Base-by-base conservation (phyloP, 768 basidiomycete genomes). In the Psilocybe tampanensis region DNA sequence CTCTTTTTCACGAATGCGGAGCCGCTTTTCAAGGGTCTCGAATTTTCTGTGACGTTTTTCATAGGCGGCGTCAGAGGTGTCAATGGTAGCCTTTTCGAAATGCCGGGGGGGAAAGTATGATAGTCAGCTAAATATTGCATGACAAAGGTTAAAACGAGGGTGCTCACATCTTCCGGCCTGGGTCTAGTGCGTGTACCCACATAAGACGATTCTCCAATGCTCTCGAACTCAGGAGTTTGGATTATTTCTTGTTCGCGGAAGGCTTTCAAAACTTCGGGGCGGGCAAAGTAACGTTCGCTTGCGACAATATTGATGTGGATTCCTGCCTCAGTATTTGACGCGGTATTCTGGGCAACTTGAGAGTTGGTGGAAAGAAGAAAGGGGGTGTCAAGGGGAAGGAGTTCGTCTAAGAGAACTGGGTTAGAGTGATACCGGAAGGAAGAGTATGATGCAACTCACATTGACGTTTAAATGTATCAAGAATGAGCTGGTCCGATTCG, bases 1-100 rank as follows among this genome's bases (percentile, higher is more conserved):
- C 72, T 96, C 94, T 72, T 93, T 93, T 73, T 95, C 94, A 53
- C 93, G 85, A 32, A 91, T 75, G 3, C 93, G 88, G 66, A 88
- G 86, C 8, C 92, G 84, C 68, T 92, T 92, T 72, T 95, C 94
- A 57, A 91, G 89, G 13, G 81, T 82, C 69, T 95, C 93, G 70
- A 91, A 94, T 68, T 91, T 93, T 50, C 86, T 82, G 72, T 96
- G 94, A 43, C 92, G 84, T 60, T 86, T 86, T 70, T 90, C 84
- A 67, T 94, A 96, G 7, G 82, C 82, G 21, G 83, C 82, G 72
- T 96, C 94, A 8, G 90, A 90, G 3, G 86, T 92, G 69, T 93
- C 90, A 59, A 78, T 75, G 18, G 74, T 72, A 75, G 80, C 81
- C 88, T 76, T 55, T n/a, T 41, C 17, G 22, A 41, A 58, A 52